These are phyloP conservation scores for Abrus precatorius DNA, from an alignment of 306 rosid species.

Conservation along the genomic window DNA sequence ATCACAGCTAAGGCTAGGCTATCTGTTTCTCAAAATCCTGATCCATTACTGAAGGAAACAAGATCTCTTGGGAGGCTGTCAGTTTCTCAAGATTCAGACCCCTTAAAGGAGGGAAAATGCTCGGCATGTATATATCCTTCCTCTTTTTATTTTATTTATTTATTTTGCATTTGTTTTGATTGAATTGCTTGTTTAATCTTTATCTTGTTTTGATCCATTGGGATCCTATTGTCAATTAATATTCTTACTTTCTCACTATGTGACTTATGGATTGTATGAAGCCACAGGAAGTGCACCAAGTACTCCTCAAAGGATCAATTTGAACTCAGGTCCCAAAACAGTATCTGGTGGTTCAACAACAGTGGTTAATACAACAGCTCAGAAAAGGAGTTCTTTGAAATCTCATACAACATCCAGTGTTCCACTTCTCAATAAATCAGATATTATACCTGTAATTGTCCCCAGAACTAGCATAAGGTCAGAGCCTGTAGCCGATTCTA, in stretches of 20 bases:
- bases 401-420: slow-evolving; percentile 63
- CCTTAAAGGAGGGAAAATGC: slow-evolving; percentile 78
- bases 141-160: slow-evolving; percentile 27
- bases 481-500: slow-evolving; percentile 76
- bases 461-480: slow-evolving; percentile 81
- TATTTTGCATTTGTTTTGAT: slow-evolving; percentile 19
- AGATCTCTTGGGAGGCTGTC: slow-evolving; percentile 92
- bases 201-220: slow-evolving; percentile 38
- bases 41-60: slow-evolving; percentile 80
- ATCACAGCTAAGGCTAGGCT: slow-evolving; percentile 69
- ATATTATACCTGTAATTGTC: slow-evolving; percentile 87
- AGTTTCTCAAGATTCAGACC: slow-evolving; percentile 88
- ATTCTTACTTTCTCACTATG: slow-evolving; percentile 50
- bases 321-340: slow-evolving; percentile 73
- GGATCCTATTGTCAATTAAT: slow-evolving; percentile 42
- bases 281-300: slow-evolving; percentile 91
- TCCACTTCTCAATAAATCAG: slow-evolving; percentile 72
- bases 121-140: slow-evolving; percentile 74
- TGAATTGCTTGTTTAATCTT: slow-evolving; percentile 37
- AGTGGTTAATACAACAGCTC: slow-evolving; percentile 65
- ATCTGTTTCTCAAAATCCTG: slow-evolving; percentile 83
- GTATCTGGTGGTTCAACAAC: slow-evolving; percentile 69
- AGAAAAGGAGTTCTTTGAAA: slow-evolving; percentile 74
- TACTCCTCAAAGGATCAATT: slow-evolving; percentile 85
- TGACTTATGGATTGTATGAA: slow-evolving; percentile 61